Evolutionary conservation across 495 filamentous ascomycete species (phyloP), one percentile per base, ranked within the genome.

Genomic region (Trypethelium eluteriae): DNA sequence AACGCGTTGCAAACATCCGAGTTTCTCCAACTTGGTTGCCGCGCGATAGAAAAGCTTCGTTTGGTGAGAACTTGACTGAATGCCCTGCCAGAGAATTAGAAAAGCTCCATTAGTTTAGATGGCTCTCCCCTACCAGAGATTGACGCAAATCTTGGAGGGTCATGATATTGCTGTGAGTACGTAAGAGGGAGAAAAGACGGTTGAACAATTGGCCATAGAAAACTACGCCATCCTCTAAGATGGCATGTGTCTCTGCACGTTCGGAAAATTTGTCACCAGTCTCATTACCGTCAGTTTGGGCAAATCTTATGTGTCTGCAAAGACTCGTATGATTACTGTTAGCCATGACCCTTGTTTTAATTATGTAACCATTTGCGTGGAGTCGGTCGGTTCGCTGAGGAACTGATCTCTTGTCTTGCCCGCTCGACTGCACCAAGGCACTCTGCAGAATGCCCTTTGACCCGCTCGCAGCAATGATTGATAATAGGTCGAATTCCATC

Each of bases 351-450:
- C 83, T 81, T 44, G 84, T 83, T 76, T 97, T 97, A 46, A 87
- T 86, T 59, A 97, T 91, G 74, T 96, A 95, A 9, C 93, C 93
- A 71, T 88, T 89, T 65, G 81, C 79, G 32, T 84, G 83, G 25
- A 97, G 81, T 1, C 81, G 77, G 68, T 92, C 88, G 1, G 93
- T 96, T 49, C 93, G 82, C 62, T 85, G 85, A 12, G 93, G 91
- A 5, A 96, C 84, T 2, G 93, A 96, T 53, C 91, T 83, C 73
- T 95, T 95, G 74, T 96, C 91, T 76, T 96, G 93, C 25, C 88
- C 87, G 67, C 89, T 91, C 9, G 89, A 73, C 39, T 78, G 82
- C 32, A 87, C 84, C n/a, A 96, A 79, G 25, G 93, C 86, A 7
- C 88, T 85, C 76, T 97, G 93, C 1, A 88, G 76, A 47, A 96